Conservation (phyloP, 1,284 basidiomycete species). For the Tylopilus sp. region DNA sequence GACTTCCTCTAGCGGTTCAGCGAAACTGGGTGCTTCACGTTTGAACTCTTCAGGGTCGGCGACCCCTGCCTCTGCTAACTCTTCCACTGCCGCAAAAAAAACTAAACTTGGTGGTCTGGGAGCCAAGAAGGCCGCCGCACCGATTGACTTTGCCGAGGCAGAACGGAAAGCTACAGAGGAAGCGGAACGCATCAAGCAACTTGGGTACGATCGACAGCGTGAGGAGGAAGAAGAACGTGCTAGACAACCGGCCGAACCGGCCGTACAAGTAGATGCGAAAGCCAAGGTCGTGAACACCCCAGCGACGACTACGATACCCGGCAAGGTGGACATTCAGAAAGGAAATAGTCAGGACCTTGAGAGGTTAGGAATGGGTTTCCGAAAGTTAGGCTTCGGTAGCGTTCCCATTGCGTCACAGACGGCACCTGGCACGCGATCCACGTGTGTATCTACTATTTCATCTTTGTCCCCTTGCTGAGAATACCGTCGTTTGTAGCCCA, state of each 20-base stretch:
- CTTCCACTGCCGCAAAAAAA: conserved; percentile 47
- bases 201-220: conserved; percentile 82
- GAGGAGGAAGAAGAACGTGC: conserved; percentile 71
- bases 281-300: conserved; percentile 32
- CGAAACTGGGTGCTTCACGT: conserved; percentile 52
- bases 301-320: conserved; percentile 23
- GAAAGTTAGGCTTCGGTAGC: conserved; percentile 84
- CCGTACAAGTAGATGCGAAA: conserved; percentile 42
- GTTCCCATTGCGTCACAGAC: conserved; percentile 57
- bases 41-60: conserved; percentile 47
- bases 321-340: conserved; percentile 32
- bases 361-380: conserved; percentile 75
- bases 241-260: conserved; percentile 50
- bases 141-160: conserved; percentile 89
- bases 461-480: conserved; percentile 1
- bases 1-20: conserved; percentile 35
- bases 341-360: conserved; percentile 48
- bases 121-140: conserved; percentile 74
- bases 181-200: conserved; percentile 82
- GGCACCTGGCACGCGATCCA: conserved; percentile 41
- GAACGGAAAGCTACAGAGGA: conserved; percentile 86
- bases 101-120: conserved; percentile 81
- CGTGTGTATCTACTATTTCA: conserved; percentile 36
- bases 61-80: conserved; percentile 33
- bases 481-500: conserved; percentile 11